Conservation (phyloP, 2,329 filamentous ascomycete species). For the Penicillium sp. region DNA sequence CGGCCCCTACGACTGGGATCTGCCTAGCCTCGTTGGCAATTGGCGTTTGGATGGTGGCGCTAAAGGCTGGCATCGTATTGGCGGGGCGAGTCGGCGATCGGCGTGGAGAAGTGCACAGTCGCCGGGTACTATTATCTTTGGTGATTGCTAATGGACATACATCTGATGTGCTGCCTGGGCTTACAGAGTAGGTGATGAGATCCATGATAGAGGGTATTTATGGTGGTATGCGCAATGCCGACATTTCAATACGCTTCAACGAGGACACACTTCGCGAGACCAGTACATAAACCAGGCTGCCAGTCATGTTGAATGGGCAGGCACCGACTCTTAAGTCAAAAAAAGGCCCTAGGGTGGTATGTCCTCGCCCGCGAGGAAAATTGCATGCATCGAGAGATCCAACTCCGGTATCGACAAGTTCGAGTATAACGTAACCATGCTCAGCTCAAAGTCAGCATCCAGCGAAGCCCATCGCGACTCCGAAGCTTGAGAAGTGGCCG, state of each 20-base stretch:
- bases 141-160: neutral
- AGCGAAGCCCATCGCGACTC: constrained; percentile 20
- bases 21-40: constrained; percentile 10
- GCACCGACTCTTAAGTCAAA: neutral
- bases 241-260: neutral
- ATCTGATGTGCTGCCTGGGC: neutral
- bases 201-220: neutral
- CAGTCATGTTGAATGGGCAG: constrained; percentile 10
- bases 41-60: constrained; percentile 14
- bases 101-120: constrained; percentile 12
- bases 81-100: constrained; percentile 11
- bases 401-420: neutral
- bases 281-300: neutral
- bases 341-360: neutral
- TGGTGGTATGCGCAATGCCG: neutral
- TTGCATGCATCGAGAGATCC: neutral
- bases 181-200: neutral
- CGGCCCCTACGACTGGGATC: neutral
- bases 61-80: constrained; percentile 14
- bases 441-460: constrained; percentile 15
- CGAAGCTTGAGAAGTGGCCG: constrained; percentile 30
- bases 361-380: constrained; percentile 5
- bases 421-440: neutral
- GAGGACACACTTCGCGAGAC: neutral
- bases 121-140: neutral